Evolutionary conservation across 441 rosid genomes (phyloP), one percentile per base, ranked within the genome.

Genomic region (Erysimum pusillum): DNA sequence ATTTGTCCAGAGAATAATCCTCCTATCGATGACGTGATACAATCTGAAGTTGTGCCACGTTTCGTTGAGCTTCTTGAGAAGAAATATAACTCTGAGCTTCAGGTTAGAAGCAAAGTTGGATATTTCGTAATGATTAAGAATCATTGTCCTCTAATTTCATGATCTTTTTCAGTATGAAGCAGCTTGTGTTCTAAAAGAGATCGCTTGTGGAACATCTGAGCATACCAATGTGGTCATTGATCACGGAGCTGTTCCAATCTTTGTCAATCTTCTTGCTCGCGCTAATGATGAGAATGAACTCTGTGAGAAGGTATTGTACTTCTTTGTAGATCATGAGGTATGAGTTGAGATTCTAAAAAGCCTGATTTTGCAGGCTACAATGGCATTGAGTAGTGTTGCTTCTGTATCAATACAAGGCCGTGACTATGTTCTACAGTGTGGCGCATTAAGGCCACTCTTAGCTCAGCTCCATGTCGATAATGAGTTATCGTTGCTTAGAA

Each of bases 351-450:
- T 13, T 28, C n/a, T 54, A 2, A 54, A 28, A 12, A 54, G 28
- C 5, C 60, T 54, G 0, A 11, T 15, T 15, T 52, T 54, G 42
- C 65, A 94, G 98, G 97, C 94, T 75, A 91, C 92, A 25, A 85
- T 93, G 96, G 97, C 96, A 28, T 70, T 92, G 79, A 91, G 97
- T 54, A 91, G 89, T 84, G 93, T 89, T 79, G 97, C 97, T 73
- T 93, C 90, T 38, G 95, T 87, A 76, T 90, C 98, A 66, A 88
- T 94, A 58, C 84, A 80, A 69, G 90, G 90, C 73, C 91, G 97
- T 34, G 96, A 93, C 79, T 88, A 89, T 64, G 97, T 90, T 60
- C 96, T 94, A 70, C 79, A 81, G 6, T 59, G 78, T 80, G 97
- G 95, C 25, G 96, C 94, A 53, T 48, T 93, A 80, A 69, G 71